Percentiles rank a stretch among this genome's conserved stretches.
Evolutionary conservation across 2,329 filamentous ascomycete genomes (phyloP).

Genomic region (Amylocarpus encephaloides): DNA sequence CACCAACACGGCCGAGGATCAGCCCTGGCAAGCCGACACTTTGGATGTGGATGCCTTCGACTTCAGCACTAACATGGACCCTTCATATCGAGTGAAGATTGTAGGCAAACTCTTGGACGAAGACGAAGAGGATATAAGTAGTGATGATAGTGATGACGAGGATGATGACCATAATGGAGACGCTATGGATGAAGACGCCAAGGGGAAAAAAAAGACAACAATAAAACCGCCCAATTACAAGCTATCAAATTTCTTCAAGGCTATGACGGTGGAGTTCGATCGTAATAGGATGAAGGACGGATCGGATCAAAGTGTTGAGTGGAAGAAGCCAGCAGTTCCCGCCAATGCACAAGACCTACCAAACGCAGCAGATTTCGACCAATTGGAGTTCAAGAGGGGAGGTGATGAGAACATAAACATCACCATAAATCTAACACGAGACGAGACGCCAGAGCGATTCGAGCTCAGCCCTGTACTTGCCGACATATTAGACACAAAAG

Average conservation of each 20-base stretch:
- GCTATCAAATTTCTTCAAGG: constrained; percentile 76
- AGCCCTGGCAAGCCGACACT: constrained; percentile 77
- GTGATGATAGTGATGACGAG: constrained; percentile 43
- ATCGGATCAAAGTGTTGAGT: constrained; percentile 62
- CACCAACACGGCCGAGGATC: constrained; percentile 88
- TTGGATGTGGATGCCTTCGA: constrained; percentile 72
- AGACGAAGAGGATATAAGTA: constrained; percentile 46
- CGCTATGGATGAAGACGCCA: constrained; percentile 50
- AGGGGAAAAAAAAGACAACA: constrained; percentile 32
- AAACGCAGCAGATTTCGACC: constrained; percentile 75
- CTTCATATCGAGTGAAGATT: constrained; percentile 85
- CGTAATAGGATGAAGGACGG: constrained; percentile 51
- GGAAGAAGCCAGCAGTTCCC: constrained; percentile 69
- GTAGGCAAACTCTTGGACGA: constrained; percentile 79
- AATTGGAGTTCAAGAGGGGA: constrained; percentile 82
- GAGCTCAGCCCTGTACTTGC: constrained; percentile 71
- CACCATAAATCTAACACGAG: constrained; percentile 75
- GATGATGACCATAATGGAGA: constrained; percentile 37
- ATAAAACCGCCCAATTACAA: constrained; percentile 43
- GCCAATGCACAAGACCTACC: constrained; percentile 44
- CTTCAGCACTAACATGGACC: constrained; percentile 69
- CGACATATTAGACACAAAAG: constrained; percentile 76
- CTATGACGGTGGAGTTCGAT: constrained; percentile 70
- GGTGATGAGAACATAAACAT: constrained; percentile 91
- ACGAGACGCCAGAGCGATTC: constrained; percentile 82